These are phyloP conservation scores for Cercospora janseana DNA, from an alignment of 2,329 filamentous ascomycete species.

Conservation along the genomic window DNA sequence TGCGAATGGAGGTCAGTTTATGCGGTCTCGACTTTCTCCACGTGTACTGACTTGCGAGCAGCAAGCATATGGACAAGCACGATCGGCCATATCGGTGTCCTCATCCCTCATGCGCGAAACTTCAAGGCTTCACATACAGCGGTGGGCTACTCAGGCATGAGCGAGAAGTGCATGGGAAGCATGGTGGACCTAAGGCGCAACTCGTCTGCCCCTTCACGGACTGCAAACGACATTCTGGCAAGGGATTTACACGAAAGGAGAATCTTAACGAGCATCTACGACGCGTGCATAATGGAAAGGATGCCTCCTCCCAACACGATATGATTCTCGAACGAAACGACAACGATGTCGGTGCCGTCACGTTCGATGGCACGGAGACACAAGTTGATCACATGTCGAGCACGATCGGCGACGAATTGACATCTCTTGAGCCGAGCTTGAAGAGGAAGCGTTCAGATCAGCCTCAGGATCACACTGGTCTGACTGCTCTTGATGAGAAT, in stretches of 20 bases:
- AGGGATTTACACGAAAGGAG: slow-evolving; percentile 88
- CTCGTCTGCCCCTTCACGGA: slow-evolving; percentile 81
- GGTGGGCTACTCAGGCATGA: slow-evolving; percentile 87
- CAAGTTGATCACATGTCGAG: slow-evolving; percentile 13
- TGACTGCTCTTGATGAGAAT: slow-evolving; percentile 27
- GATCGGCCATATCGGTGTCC: slow-evolving; percentile 87
- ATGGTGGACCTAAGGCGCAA: slow-evolving; percentile 82
- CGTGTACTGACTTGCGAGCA: slow-evolving; percentile 42
- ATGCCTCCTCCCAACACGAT: slow-evolving; percentile 21
- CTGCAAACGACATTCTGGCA: slow-evolving; percentile 85
- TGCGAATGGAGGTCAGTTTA: slow-evolving; percentile 88
- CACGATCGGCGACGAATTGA: slow-evolving; percentile 1
- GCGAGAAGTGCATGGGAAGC: slow-evolving; percentile 87
- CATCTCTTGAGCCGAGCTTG: slow-evolving; percentile 6
- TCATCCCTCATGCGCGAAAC: slow-evolving; percentile 80
- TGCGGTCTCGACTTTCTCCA: neutral
- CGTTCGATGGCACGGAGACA: slow-evolving; percentile 24
- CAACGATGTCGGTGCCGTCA: slow-evolving; percentile 20
- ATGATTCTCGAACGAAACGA: slow-evolving; percentile 17
- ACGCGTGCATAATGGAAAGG: slow-evolving; percentile 63
- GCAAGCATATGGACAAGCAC: slow-evolving; percentile 98
- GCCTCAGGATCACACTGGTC: neutral
- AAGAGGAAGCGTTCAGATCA: slow-evolving; percentile 18
- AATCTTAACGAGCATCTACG: slow-evolving; percentile 92
- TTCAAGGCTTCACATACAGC: slow-evolving; percentile 92